These are phyloP conservation scores for Yamadazyma pseudoaaseri DNA, from an alignment of 1,139 yeast genomes.

Conservation along the genomic window DNA sequence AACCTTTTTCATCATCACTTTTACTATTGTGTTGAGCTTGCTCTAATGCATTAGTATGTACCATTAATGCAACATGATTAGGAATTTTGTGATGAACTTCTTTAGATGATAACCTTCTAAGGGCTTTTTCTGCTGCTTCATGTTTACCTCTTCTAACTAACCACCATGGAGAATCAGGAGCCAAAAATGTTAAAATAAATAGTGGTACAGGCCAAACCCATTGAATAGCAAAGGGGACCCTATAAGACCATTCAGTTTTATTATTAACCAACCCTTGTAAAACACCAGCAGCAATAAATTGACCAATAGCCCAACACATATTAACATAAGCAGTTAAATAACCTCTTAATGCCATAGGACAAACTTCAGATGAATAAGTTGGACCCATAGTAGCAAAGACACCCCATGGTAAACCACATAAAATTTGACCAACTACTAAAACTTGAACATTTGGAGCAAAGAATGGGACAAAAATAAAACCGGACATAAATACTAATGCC, in stretches of 20 bases:
- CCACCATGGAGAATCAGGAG: conserved; percentile 30
- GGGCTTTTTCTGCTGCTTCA: conserved; percentile 21
- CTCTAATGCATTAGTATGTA: conserved; percentile 25
- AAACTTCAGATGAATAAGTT: conserved; percentile 23
- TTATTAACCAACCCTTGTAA: conserved; percentile 21
- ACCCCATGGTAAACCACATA: conserved; percentile 28
- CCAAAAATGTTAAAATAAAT: conserved; percentile 20
- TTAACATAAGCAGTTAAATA: conserved; percentile 27
- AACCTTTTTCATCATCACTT: conserved; percentile 16
- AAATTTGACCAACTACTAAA: conserved; percentile 21
- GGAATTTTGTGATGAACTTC: conserved; percentile 18
- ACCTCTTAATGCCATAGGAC: conserved; percentile 23
- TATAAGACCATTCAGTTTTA: conserved; percentile 22
- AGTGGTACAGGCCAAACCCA: conserved; percentile 27
- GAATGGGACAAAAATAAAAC: conserved; percentile 22
- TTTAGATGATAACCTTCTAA: conserved; percentile 19
- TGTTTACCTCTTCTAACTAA: conserved; percentile 21
- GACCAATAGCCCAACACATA: conserved; percentile 33
- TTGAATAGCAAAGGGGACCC: conserved; percentile 27
- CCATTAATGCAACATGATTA: conserved; percentile 22
- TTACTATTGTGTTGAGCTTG: conserved; percentile 18
- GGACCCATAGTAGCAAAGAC: conserved; percentile 27
- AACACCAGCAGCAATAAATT: conserved; percentile 28
- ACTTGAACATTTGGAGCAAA: conserved; percentile 20
- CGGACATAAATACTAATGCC: conserved; percentile 19